These are phyloP conservation scores for Firmiana major DNA, from an alignment of 345 rosid genomes.

Conservation along the genomic window DNA sequence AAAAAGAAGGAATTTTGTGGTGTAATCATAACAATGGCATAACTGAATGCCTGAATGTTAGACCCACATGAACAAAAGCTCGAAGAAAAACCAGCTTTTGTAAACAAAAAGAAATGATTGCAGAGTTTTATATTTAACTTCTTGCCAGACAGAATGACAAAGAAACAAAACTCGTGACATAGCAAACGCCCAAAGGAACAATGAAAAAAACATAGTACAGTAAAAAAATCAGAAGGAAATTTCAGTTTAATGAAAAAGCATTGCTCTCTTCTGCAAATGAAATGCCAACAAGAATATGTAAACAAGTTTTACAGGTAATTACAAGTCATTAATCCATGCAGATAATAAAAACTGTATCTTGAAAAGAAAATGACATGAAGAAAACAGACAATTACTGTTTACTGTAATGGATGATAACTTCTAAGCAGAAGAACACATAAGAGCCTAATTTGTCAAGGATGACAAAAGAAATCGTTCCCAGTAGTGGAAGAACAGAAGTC, in stretches of 20 bases:
- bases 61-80: not conserved
- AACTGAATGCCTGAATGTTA: slow-evolving; percentile 7
- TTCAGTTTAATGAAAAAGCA: not conserved
- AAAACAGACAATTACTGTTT: not conserved
- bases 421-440: not conserved
- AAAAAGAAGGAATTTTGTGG: not conserved
- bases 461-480: not conserved
- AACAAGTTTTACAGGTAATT: not conserved
- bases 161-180: not conserved
- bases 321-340: not conserved
- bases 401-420: not conserved
- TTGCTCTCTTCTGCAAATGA: not conserved
- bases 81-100: not conserved
- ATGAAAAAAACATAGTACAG: not conserved
- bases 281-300: not conserved
- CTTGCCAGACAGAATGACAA: not conserved
- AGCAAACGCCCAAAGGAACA: not conserved
- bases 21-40: not conserved
- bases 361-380: not conserved
- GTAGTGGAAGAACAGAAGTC: not conserved
- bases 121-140: not conserved
- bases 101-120: slow-evolving; percentile 1
- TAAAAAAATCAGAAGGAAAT: not conserved
- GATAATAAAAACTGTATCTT: not conserved
- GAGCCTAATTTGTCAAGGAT: not conserved